phyloP scores from a whole-genome alignment of 2,329 filamentous ascomycete genomes.

The Akanthomyces uredinophilus region DNA sequence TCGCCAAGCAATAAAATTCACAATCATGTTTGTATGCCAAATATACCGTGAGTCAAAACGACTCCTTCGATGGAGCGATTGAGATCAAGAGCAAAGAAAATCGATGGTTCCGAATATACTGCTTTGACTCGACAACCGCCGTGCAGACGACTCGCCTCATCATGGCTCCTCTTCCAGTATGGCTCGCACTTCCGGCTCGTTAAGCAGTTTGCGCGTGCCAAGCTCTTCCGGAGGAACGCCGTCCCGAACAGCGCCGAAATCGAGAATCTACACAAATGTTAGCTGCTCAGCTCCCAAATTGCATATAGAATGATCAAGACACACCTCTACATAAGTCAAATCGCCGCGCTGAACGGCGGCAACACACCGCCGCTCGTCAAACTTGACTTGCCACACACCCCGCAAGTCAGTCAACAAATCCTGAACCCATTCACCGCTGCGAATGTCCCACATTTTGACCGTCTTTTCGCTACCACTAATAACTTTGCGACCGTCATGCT shows the following conservation, averaged over 20 bases:
- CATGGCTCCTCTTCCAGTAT: conserved; percentile 42
- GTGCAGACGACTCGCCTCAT: background rate
- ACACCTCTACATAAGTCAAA: conserved; percentile 92
- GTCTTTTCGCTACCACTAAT: conserved; percentile 94
- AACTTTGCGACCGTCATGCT: conserved; percentile 94
- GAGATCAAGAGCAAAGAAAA: too few relatives aligned
- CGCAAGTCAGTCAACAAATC: conserved; percentile 89
- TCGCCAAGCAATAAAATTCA: background rate
- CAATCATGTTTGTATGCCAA: background rate
- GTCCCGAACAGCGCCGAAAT: conserved; percentile 91
- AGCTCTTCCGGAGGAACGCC: conserved; percentile 72
- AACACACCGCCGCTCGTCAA: conserved; percentile 91
- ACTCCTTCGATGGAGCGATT: background rate
- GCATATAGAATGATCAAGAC: conserved; percentile 24
- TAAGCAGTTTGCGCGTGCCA: conserved; percentile 69
- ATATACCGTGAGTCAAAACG: background rate
- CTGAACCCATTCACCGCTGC: conserved; percentile 84
- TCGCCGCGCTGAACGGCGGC: conserved; percentile 91
- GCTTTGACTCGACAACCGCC: too few relatives aligned
- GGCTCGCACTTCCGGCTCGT: conserved; percentile 49
- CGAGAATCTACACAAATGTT: conserved; percentile 65
- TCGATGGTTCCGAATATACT: too few relatives aligned
- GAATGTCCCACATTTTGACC: conserved; percentile 97
- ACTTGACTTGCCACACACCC: conserved; percentile 99
- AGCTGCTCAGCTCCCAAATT: conserved; percentile 24